phyloP scores from a whole-genome alignment of 2,329 filamentous ascomycete genomes.

The Microascus cirrosus region DNA sequence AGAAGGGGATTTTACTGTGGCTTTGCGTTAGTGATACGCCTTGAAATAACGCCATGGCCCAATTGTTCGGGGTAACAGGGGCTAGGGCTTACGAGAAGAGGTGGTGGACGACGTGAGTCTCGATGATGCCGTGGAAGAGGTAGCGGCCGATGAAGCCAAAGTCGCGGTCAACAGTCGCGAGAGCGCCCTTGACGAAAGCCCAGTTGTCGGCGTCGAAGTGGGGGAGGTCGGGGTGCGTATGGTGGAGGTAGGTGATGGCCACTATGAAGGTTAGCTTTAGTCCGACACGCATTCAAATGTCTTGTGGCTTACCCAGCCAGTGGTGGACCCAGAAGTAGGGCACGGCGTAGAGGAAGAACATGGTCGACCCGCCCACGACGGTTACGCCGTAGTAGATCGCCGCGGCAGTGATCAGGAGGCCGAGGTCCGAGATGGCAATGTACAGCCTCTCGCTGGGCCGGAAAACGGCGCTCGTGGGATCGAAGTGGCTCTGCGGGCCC shows the following conservation, averaged over 20 bases:
- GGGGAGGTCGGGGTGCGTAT: slow-evolving; percentile 40
- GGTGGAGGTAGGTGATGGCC: slow-evolving; percentile 65
- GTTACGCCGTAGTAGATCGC: slow-evolving; percentile 40
- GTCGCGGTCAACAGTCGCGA: slow-evolving; percentile 52
- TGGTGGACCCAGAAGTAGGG: slow-evolving; percentile 63
- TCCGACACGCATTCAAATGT: neutral
- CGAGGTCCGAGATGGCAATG: slow-evolving; percentile 49
- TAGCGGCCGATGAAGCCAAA: slow-evolving; percentile 54
- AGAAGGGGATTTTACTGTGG: slow-evolving; percentile 87
- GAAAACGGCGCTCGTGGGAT: slow-evolving; percentile 50
- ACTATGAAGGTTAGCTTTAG: slow-evolving; percentile 28
- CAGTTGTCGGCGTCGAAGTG: slow-evolving; percentile 49
- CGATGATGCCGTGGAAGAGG: slow-evolving; percentile 56
- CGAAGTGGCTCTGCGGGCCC: slow-evolving; percentile 44
- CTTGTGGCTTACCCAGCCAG: slow-evolving; percentile 38
- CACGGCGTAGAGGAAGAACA: slow-evolving; percentile 47
- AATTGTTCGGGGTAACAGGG: neutral
- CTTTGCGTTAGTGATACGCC: neutral
- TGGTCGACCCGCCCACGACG: slow-evolving; percentile 42
- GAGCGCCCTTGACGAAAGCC: slow-evolving; percentile 51
- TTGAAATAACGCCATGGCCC: neutral
- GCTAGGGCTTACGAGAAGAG: slow-evolving; percentile 34
- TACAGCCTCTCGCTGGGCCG: slow-evolving; percentile 42
- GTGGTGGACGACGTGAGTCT: slow-evolving; percentile 54
- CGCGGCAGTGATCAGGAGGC: slow-evolving; percentile 37